Conservation (phyloP, 2,329 filamentous ascomycete species). For the Monilinia fructigena region DNA sequence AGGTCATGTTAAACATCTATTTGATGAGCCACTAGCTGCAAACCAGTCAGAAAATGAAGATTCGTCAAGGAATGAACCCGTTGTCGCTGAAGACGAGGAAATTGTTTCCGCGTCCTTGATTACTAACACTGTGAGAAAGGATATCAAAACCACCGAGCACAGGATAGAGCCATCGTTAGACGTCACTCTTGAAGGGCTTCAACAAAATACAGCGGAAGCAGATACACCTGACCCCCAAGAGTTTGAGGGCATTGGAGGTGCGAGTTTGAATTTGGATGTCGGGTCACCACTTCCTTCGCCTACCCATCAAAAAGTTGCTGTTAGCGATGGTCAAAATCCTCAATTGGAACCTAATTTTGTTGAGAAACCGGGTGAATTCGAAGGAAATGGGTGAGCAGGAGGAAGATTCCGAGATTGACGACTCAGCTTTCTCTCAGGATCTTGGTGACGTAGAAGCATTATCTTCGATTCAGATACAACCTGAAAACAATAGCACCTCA, state of each 20-base stretch:
- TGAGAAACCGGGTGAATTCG: neutral
- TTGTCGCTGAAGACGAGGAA: neutral
- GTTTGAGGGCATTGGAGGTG: constrained; percentile 9
- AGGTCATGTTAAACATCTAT: neutral
- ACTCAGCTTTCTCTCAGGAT: neutral
- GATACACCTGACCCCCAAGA: neutral
- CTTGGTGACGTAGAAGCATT: neutral
- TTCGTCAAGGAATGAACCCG: neutral
- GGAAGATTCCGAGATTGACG: neutral
- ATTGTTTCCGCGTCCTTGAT: neutral
- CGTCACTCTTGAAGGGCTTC: neutral
- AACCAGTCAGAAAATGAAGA: neutral
- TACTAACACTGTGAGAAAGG: neutral
- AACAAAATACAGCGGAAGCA: neutral
- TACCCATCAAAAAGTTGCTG: neutral
- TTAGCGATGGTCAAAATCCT: neutral
- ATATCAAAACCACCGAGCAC: neutral
- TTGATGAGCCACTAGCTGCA: neutral
- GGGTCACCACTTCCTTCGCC: constrained; percentile 10
- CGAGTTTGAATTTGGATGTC: constrained; percentile 10
- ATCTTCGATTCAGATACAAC: neutral
- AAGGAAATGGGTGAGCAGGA: neutral
- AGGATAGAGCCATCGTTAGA: neutral
- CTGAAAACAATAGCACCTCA: neutral
- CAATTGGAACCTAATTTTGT: neutral